phyloP scores from a whole-genome alignment of 495 filamentous ascomycete species.

The Penicillium taxi region DNA sequence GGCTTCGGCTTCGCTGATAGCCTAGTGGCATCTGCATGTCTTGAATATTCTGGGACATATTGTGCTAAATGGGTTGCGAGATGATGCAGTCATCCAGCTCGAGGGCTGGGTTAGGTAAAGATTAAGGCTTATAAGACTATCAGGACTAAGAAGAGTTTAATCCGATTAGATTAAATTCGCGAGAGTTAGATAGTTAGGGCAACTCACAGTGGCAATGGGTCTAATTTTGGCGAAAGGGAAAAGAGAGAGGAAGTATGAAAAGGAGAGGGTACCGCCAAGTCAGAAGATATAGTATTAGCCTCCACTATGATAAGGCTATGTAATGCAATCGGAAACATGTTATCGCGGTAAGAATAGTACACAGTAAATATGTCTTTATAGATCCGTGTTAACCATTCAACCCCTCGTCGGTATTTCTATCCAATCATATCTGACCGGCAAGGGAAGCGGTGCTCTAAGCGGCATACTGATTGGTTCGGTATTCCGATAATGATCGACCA shows the following conservation, averaged over 20 bases:
- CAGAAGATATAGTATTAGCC: conserved; percentile 5
- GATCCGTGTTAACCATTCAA: conserved; percentile 12
- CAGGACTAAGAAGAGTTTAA: background rate
- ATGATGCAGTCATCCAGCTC: conserved; percentile 6
- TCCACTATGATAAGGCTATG: conserved; percentile 1
- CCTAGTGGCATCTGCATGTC: conserved; percentile 22
- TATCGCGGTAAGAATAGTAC: conserved; percentile 14
- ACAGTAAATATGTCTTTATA: conserved; percentile 11
- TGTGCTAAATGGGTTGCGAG: conserved; percentile 3
- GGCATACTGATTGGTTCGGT: conserved; percentile 12
- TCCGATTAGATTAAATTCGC: conserved; percentile 17
- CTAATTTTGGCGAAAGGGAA: background rate
- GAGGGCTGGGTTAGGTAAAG: background rate
- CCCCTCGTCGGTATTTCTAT: conserved; percentile 12
- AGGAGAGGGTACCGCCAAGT: conserved; percentile 1
- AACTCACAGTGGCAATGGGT: background rate
- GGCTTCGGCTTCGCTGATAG: conserved; percentile 22
- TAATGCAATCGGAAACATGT: conserved; percentile 16
- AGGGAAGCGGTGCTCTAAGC: conserved; percentile 18
- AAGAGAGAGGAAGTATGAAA: conserved; percentile 1
- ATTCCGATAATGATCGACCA: conserved; percentile 15
- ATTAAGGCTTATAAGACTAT: too few species aligned
- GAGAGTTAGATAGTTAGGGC: too few species aligned
- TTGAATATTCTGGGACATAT: conserved; percentile 19
- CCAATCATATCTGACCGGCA: conserved; percentile 22